These are phyloP conservation scores for Candida manassasensis DNA, from an alignment of 805 yeast genomes.

Conservation along the genomic window DNA sequence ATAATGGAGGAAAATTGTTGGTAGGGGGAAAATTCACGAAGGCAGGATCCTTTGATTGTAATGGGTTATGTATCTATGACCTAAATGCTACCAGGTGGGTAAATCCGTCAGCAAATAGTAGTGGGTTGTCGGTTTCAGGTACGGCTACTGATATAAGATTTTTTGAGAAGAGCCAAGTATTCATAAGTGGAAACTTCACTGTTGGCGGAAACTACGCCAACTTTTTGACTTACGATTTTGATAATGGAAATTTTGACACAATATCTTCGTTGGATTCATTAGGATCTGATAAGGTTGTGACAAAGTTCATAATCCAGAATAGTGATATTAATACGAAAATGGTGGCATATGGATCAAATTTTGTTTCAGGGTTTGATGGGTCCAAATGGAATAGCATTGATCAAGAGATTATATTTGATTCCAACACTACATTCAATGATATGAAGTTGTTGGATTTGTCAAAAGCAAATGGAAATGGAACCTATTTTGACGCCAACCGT, in stretches of 20 bases:
- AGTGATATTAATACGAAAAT: conserved; percentile 37
- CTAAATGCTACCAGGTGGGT: conserved; percentile 51
- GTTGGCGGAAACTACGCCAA: conserved; percentile 29
- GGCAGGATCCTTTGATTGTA: conserved; percentile 56
- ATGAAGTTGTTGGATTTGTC: conserved; percentile 38
- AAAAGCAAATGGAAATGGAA: conserved; percentile 22
- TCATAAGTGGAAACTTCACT: conserved; percentile 51
- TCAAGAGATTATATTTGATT: conserved; percentile 19
- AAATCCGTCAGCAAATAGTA: conserved; percentile 24
- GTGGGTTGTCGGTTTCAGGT: conserved; percentile 40
- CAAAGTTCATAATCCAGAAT: conserved; percentile 45
- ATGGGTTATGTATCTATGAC: conserved; percentile 63
- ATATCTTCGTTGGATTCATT: conserved; percentile 18
- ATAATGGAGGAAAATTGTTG: conserved; percentile 36
- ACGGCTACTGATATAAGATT: conserved; percentile 50
- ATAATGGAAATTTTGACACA: conserved; percentile 23
- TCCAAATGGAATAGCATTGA: conserved; percentile 45
- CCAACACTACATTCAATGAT: conserved; percentile 39
- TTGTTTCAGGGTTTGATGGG: conserved; percentile 42
- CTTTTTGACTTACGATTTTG: conserved; percentile 55
- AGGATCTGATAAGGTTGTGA: conserved; percentile 20
- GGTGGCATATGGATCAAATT: conserved; percentile 30
- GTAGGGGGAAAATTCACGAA: conserved; percentile 71
- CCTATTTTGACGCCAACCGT: conserved; percentile 40
- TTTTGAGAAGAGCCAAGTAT: conserved; percentile 28